Base-by-base conservation (phyloP, 768 basidiomycete species). In the Termitomyces sp. region DNA sequence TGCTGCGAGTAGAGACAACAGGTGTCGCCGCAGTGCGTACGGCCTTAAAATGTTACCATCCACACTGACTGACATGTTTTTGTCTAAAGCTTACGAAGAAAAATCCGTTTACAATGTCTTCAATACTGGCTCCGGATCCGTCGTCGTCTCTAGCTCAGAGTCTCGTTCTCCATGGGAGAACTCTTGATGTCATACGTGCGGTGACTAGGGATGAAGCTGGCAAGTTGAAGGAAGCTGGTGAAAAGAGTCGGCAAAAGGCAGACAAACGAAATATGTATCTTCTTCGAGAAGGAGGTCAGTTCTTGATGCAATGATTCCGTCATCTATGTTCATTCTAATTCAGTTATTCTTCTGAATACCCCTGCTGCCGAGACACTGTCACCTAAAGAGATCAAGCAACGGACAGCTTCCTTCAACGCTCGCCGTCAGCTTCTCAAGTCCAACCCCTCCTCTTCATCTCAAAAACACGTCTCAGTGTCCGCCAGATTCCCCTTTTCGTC, bases 211-310 rank as follows among this genome's bases (percentile, higher is more conserved):
- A 95, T 58, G 81, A 89, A 60, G 97, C 97, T 5, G 80, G 82
- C 5, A 89, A 88, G 68, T 79, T 98, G 45, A 91, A 89, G 66
- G 94, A 97, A 58, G 90, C 87, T 15, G 87, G 89, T 3, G 94
- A 95, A 66, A 85, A 83, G 64, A 77, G 80, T 57, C 79, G 93
- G 47, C 85, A 93, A 69, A 95, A 95, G 69, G 86, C 87, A 0
- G 97, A 99, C 70, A 95, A 96, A 68, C 82, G 96, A 22, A 97
- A 98, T 66, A 84, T 97, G 66, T 98, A 99, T 68, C 83, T 99
- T 56, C 79, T 99, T 61, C 83, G 92, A 12, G 97, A 99, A 81
- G 97, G 97, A 76, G 91, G 95, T 91, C 64, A 62, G 84, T 72
- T 28, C 7, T 35, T 49, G 38, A 28, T 54, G 4, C 19, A 46